Evolutionary conservation across 2,329 filamentous ascomycete species (phyloP), one percentile per base, ranked within the genome.

Genomic region (Pseudogymnoascus sp.): DNA sequence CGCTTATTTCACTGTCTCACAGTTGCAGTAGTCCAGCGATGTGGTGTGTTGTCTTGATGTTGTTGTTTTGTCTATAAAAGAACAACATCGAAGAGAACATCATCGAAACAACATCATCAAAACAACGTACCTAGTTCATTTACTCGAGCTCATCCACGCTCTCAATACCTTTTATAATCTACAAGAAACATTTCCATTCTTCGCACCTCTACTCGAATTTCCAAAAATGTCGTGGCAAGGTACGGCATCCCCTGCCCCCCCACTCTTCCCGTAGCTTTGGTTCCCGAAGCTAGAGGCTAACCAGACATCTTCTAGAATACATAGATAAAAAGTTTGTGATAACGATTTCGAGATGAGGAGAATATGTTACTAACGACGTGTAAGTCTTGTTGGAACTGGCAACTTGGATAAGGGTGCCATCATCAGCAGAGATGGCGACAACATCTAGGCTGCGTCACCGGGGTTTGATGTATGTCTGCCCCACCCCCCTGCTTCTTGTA

Each of bases 331-430:
- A 83, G 84, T 86, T 83, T 71, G 73, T 60, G 64, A 62, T 65
- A 43, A 39, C 13, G 21, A 43, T 31, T 19, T 62, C 16, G 34
- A n/a, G 4, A 34, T 10, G 13, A 31, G 43, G 36, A 51, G 62
- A 45, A 66, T 43, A 25, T 41, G 41, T 64, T 23, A 54, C 72
- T 74, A 66, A 72, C 70, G 64, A 63, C 34, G 41, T 64, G 39
- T 70, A 74, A 96, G 92, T 84, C 86, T 96, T 73, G 84, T 96
- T 74, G 88, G 83, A 79, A 87, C 83, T 72, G 87, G 87, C 74
- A 88, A 93, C 75, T 79, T 96, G 74, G 89, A 95, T 80, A 88
- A 92, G 80, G 92, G 84, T 72, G 90, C 90, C 75, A 92, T 96
- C 76, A 87, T 95, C 81, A 92, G 89, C 78, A 80, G 79, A 69